Conservation (phyloP, 164 flowering plant species). For the Magnolia kwangsiensis region DNA sequence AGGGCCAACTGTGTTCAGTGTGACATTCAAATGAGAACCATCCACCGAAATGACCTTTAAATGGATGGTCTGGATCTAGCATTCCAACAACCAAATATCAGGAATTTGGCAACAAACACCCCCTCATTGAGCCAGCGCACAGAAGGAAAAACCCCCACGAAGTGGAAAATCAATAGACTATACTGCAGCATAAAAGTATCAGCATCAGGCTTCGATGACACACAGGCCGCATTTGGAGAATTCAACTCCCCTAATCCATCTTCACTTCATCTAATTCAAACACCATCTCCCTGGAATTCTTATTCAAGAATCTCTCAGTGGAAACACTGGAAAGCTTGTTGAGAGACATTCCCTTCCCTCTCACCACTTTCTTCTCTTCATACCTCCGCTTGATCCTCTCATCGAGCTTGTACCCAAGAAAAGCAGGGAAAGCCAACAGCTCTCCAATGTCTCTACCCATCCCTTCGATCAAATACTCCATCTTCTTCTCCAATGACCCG, state of each 20-base stretch:
- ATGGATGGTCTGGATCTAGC: no score
- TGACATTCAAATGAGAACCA: no score
- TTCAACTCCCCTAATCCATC: background rate
- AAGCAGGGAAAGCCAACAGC: constrained; percentile 79
- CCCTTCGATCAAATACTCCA: constrained; percentile 66
- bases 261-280: constrained; percentile 1
- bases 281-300: background rate
- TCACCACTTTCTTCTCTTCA: constrained; percentile 46
- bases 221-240: no score
- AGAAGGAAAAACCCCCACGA: no score
- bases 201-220: no score
- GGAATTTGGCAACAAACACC: no score
- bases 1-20: no score
- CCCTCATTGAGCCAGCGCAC: no score
- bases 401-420: constrained; percentile 78
- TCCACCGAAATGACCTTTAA: no score
- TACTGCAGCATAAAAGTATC: no score
- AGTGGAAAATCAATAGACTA: no score
- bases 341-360: constrained; percentile 62
- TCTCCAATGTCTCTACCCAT: constrained; percentile 78
- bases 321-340: constrained; percentile 69
- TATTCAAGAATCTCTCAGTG: constrained; percentile 32
- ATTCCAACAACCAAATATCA: no score
- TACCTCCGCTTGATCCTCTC: constrained; percentile 70
- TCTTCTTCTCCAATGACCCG: constrained; percentile 56